Evolutionary conservation across 1,139 yeast species (phyloP), one percentile per base, ranked within the genome.

Genomic region (Arxiozyma heterogenica): DNA sequence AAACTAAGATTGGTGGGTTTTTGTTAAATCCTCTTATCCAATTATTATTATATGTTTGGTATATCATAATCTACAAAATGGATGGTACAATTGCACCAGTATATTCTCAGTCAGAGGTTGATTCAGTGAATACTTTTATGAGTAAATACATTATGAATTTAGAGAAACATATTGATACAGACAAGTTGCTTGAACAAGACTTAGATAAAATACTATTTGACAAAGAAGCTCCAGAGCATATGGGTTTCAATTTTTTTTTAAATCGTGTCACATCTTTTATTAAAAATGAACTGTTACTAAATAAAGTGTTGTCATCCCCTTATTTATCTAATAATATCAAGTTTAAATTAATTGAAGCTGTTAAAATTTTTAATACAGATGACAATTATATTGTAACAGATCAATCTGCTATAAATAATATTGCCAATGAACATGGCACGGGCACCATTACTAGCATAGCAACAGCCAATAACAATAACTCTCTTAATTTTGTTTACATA

Each of bases 11-110:
- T 5, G 45, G 57, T 22, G 55, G 56, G 1, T 53, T 61, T 12
- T 49, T 63, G 42, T 53, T 54, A 22, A 61, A 60, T 48, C 64
- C 64, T 11, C 59, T 60, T 30, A 54, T 63, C 15, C 66, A 63
- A 51, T 44, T 62, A 15, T 47, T 63, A 44, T 41, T 63, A 8
- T 59, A 57, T 49, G 58, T 54, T 41, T 59, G 64, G 59, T 57
- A 55, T 50, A 54, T 57, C 7, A 49, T 58, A 17, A 53, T 61
- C 15, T 53, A 53, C 41, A 51, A 48, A 17, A 44, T 44, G 41
- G 50, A 44, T 27, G 41, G 47, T 42, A 41, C 41, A 1, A 41
- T 43, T 11, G 4, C 47, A 1, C n/a, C 21, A 4, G 15, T 15
- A n/a, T 34, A 30, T 20, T 49, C 57, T 18, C 51, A 47, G 18